Percentiles rank a stretch among this genome's conserved stretches.
phyloP scores from a whole-genome alignment of 23 red algal genomes.

The Gracilaria domingensis region DNA sequence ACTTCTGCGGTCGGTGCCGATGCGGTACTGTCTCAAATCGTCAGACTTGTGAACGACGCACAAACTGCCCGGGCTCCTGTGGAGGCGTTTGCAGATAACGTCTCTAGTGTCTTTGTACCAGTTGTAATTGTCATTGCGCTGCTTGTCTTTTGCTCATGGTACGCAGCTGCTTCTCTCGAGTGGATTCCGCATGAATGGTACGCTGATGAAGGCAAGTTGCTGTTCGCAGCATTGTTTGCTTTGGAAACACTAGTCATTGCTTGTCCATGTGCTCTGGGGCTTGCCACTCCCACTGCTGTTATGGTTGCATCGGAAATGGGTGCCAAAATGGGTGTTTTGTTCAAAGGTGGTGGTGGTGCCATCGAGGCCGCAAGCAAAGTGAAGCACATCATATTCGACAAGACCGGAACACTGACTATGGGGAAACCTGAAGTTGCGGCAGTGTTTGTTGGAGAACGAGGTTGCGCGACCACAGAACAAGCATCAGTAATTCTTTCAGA shows the following conservation, averaged over 20 bases:
- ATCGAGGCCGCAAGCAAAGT: conserved; percentile 70
- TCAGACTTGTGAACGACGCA: conserved; percentile 91
- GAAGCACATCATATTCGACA: conserved; percentile 89
- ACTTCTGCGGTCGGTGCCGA: conserved; percentile 77
- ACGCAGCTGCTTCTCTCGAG: conserved; percentile 45
- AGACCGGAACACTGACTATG: conserved; percentile 94
- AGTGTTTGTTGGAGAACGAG: conserved; percentile 65
- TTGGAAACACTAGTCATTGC: conserved; percentile 93
- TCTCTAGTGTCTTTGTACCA: conserved; percentile 91
- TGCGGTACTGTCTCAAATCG: conserved; percentile 87
- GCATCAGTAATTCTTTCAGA: conserved; percentile 66
- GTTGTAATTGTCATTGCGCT: conserved; percentile 72
- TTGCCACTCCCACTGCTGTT: conserved; percentile 97
- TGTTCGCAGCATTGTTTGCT: conserved; percentile 93
- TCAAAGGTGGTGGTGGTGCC: conserved; percentile 81
- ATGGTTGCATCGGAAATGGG: conserved; percentile 91
- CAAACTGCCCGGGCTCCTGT: conserved; percentile 87
- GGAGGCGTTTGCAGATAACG: conserved; percentile 87
- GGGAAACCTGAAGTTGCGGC: conserved; percentile 77
- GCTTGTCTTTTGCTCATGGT: conserved; percentile 81
- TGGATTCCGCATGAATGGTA: conserved; percentile 84
- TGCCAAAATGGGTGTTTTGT: conserved; percentile 68
- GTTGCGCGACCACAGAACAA: conserved; percentile 40
- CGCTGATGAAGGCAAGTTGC: conserved; percentile 61
- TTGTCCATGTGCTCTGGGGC: conserved; percentile 97